phyloP scores from a whole-genome alignment of 129 eudicot species.

The Pseudognaphalium luteoalbum region DNA sequence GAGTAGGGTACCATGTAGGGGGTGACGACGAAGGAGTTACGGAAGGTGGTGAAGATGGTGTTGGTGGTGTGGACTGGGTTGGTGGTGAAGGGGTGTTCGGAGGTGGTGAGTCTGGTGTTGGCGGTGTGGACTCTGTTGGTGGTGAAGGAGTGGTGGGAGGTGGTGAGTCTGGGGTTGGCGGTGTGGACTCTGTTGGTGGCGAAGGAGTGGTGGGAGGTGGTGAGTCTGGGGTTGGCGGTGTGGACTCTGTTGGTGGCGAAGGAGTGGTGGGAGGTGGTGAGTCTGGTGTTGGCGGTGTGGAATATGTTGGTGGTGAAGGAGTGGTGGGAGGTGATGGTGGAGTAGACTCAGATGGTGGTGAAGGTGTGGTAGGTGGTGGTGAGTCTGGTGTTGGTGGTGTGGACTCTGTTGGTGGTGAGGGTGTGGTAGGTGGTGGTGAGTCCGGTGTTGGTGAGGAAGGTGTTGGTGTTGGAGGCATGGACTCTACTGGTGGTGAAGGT shows the following conservation, averaged over 20 bases:
- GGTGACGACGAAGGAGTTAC: not conserved
- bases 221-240: not conserved
- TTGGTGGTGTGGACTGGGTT: not conserved
- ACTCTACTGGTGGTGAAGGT: not conserved
- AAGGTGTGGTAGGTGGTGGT: not conserved
- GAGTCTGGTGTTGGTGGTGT: not conserved
- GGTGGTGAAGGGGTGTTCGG: conserved; percentile 1
- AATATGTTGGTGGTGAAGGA: not conserved
- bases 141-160: not conserved
- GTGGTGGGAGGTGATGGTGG: not conserved
- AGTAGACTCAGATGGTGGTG: not conserved
- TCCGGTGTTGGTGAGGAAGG: not conserved
- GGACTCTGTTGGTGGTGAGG: not conserved
- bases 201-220: conserved; percentile 15
- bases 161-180: not conserved
- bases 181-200: conserved; percentile 11
- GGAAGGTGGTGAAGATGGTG: conserved; percentile 6
- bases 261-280: not conserved
- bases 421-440: not conserved
- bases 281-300: not conserved
- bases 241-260: not conserved
- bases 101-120: conserved; percentile 10
- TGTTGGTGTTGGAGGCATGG: not conserved
- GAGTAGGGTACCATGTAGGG: not conserved
- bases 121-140: not conserved